These are phyloP conservation scores for Eucalyptus curtisii DNA, from an alignment of 345 rosid species.

Conservation along the genomic window DNA sequence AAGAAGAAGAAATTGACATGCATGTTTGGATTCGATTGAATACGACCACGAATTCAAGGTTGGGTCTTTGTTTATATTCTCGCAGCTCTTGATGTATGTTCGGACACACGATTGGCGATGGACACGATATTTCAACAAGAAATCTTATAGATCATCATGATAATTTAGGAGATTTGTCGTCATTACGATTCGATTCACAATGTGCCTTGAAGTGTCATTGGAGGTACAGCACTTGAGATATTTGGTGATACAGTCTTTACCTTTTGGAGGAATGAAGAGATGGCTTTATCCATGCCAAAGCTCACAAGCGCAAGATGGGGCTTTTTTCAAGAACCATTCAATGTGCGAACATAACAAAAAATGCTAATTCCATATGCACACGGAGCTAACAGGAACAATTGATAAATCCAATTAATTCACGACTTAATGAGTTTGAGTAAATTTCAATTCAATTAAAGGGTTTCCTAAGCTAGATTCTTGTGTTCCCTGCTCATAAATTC, in stretches of 20 bases:
- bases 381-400: rapidly evolving
- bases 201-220: not conserved
- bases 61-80: not conserved
- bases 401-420: not conserved
- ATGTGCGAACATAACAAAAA: not conserved
- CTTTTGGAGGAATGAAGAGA: not conserved
- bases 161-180: not conserved
- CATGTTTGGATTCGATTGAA: not conserved
- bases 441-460: not conserved
- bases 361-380: not conserved
- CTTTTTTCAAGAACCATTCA: not conserved
- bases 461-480: not conserved
- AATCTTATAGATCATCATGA: not conserved
- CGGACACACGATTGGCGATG: not conserved
- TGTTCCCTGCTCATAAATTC: not conserved
- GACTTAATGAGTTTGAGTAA: not conserved
- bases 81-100: not conserved
- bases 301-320: not conserved
- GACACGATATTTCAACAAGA: not conserved
- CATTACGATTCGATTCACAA: not conserved
- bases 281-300: not conserved
- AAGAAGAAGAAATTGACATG: not conserved
- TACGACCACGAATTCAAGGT: not conserved
- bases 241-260: not conserved
- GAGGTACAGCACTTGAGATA: not conserved